Evolutionary conservation across 345 rosid species (phyloP), one percentile per base, ranked within the genome.

Genomic region (Noccaea bulbosa): DNA sequence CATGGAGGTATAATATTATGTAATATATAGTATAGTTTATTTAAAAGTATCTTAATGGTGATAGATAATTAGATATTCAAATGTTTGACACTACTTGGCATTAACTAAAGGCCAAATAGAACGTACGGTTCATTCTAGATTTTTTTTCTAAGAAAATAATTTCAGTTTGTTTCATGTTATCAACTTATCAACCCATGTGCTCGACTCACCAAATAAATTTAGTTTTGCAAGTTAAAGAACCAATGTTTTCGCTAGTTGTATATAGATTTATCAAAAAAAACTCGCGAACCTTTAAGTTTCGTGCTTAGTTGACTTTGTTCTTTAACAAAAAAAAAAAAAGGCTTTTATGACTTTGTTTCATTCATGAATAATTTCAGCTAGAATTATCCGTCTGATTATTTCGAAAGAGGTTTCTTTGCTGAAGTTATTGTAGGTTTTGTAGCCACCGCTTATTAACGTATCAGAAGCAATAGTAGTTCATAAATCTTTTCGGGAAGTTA

Each of bases 131-230:
- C 62, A 27, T 10, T 61, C 44, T 17, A 24, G 4, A 40, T 2
- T n/a, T 20, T 17, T 14, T n/a, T 20, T 17, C 9, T 11, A 33
- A 2, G 7, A 34, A 20, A 17, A 3, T 22, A 11, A 40, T 49
- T 14, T 63, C 5, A 15, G 41, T 64, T 63, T 65, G 61, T 57
- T 27, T 27, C 30, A 27, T 27, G 30, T 27, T 27, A 27, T 27
- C 30, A 27, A 27, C 30, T 27, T 38, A 39, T 65, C 17, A 0
- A 10, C 59, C 38, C 77, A 73, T 73, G 60, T 65, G 60, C 53
- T 65, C 67, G 59, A 65, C 45, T 57, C 66, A 46, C 16, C 56
- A 35, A 69, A 34, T n/a, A 50, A 24, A 38, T 38, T 65, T 50
- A 7, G 46, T 12, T 7, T 48, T 35, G 32, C 33, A 48, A 8